Percentiles rank a stretch among this genome's conserved stretches.
Evolutionary conservation across 2,329 filamentous ascomycete genomes (phyloP).

Genomic region (Alternaria metachromatica): DNA sequence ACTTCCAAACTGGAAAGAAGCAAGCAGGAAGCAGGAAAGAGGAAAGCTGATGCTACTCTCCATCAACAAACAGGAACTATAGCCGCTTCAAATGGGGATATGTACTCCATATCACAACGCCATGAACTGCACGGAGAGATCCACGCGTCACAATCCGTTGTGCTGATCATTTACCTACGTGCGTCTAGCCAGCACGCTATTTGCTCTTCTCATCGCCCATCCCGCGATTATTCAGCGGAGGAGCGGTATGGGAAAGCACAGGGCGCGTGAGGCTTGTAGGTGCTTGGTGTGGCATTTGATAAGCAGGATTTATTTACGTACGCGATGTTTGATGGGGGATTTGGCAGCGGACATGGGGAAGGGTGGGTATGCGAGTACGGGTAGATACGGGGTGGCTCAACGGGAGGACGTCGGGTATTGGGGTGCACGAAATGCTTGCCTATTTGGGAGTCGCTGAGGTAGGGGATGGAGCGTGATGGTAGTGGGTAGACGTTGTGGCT

Average conservation of each 20-base stretch:
- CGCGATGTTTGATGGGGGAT: neutral
- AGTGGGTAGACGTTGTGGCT: neutral
- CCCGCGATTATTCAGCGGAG: slow-evolving; percentile 9
- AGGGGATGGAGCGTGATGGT: neutral
- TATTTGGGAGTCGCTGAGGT: neutral
- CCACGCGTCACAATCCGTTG: neutral
- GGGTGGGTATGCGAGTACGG: neutral
- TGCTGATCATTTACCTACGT: neutral
- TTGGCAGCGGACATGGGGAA: neutral
- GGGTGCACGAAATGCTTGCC: neutral
- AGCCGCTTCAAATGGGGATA: slow-evolving; percentile 4
- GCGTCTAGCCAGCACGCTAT: neutral
- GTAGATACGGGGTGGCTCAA: neutral
- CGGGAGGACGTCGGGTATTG: neutral
- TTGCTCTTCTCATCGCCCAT: slow-evolving; percentile 11
- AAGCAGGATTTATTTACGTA: neutral
- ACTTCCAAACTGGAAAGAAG: neutral
- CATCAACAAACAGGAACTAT: neutral
- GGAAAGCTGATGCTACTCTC: neutral
- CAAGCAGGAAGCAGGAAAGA: neutral
- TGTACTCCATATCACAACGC: slow-evolving; percentile 4
- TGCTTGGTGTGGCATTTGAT: neutral
- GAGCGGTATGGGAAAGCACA: neutral
- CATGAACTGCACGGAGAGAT: neutral
- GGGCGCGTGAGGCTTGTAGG: neutral